Conservation (phyloP, 2,329 filamentous ascomycete genomes). For the Arachnomyces sp. region DNA sequence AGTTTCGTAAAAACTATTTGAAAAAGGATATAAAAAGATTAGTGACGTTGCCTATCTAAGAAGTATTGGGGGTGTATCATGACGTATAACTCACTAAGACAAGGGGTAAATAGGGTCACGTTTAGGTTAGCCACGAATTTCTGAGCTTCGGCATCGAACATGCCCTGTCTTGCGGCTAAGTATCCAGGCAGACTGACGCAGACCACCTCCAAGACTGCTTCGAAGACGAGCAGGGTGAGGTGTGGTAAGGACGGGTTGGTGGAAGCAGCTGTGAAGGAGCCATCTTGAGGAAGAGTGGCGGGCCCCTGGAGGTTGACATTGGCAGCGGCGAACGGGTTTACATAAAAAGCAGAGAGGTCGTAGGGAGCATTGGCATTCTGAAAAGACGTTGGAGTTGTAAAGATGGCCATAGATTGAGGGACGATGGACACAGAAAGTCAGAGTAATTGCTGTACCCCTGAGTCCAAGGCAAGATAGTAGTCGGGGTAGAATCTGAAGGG, state of each 20-base stretch:
- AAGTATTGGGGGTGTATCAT: background rate
- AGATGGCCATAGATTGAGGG: slow-evolving; percentile 31
- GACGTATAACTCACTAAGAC: slow-evolving; percentile 61
- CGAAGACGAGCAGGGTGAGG: slow-evolving; percentile 77
- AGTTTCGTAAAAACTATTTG: slow-evolving; percentile 85
- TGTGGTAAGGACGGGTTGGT: slow-evolving; percentile 47
- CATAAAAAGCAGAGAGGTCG: slow-evolving; percentile 1
- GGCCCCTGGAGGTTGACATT: background rate
- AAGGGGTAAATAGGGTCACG: slow-evolving; percentile 92
- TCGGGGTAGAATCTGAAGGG: too few species aligned
- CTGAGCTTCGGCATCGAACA: slow-evolving; percentile 92
- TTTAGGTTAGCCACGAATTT: slow-evolving; percentile 97
- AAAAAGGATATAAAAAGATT: background rate
- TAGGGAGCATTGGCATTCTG: slow-evolving; percentile 30
- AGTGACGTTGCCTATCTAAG: background rate
- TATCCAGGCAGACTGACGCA: slow-evolving; percentile 93
- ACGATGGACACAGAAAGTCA: background rate
- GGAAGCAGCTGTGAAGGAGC: slow-evolving; percentile 9
- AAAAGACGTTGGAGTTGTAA: slow-evolving; percentile 43
- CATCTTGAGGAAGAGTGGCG: background rate
- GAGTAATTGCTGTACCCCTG: background rate
- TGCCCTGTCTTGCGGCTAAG: slow-evolving; percentile 78
- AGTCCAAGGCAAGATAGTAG: too few species aligned
- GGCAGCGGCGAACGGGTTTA: background rate
- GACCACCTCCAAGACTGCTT: slow-evolving; percentile 89